These are phyloP conservation scores for Mycosarcoma mackinlayi DNA, from an alignment of 1,284 basidiomycete genomes.

Conservation along the genomic window DNA sequence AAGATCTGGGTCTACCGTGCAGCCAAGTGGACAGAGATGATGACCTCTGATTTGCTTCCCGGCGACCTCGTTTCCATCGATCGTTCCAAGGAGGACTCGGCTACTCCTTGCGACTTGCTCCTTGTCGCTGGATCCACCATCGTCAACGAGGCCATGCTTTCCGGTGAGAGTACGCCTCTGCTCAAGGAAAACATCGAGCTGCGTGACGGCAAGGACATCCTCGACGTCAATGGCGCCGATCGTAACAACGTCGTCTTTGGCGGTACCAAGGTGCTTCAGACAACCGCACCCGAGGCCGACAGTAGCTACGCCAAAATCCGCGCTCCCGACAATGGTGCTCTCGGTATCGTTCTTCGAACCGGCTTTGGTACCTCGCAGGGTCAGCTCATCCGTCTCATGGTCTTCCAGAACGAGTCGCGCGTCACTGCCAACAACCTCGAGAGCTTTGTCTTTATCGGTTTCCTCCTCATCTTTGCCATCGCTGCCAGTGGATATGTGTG, in stretches of 20 bases:
- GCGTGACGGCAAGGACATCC: constrained; percentile 58
- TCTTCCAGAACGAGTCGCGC: constrained; percentile 67
- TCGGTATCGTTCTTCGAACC: constrained; percentile 64
- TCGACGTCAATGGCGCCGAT: constrained; percentile 65
- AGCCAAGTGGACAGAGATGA: constrained; percentile 59
- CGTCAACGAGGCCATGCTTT: constrained; percentile 68
- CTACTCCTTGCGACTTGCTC: constrained; percentile 63
- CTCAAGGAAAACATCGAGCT: constrained; percentile 67
- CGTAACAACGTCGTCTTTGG: constrained; percentile 68
- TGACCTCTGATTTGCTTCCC: constrained; percentile 62
- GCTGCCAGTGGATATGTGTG: constrained; percentile 66
- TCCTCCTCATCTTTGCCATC: constrained; percentile 67
- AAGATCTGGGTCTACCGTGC: constrained; percentile 62
- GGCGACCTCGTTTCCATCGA: constrained; percentile 66
- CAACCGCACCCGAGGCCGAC: constrained; percentile 55
- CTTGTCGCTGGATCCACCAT: constrained; percentile 62
- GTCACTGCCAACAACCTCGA: constrained; percentile 67
- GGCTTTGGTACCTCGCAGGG: constrained; percentile 68
- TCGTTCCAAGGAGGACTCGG: constrained; percentile 67
- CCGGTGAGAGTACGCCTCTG: constrained; percentile 66
- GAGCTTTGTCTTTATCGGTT: constrained; percentile 67
- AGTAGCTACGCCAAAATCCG: constrained; percentile 44
- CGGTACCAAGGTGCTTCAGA: constrained; percentile 67
- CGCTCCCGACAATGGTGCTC: constrained; percentile 64
- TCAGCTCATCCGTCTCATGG: constrained; percentile 67